Base-by-base conservation (phyloP, 306 rosid species). In the Cucumis cinereus region DNA sequence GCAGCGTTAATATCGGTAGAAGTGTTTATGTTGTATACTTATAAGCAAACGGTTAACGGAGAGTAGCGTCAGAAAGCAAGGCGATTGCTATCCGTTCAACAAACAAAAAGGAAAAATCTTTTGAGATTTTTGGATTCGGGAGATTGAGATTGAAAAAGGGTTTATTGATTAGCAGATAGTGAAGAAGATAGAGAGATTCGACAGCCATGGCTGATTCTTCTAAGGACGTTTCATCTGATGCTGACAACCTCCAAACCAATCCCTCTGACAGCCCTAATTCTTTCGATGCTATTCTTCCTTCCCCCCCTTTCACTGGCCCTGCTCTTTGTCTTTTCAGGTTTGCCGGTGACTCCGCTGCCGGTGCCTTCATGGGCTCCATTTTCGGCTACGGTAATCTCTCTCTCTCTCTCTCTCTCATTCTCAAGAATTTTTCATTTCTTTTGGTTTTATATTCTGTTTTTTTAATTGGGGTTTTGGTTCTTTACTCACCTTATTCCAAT, bases 331-430 rank as follows among this genome's bases (percentile, higher is more conserved):
- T 94, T 43, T 41, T 85, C 77, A 77, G 93, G 76, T 92, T 90
- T 78, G 95, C 86, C 56, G 87, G 90, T 2, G 93, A 94, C 84
- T 92, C 96, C 40, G 86, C 85, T 63, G 89, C 85, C 53, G 97
- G 99, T 20, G 99, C 95, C 59, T 79, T 94, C 83, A 94, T 94
- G 97, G 99, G 99, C 81, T 90, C 95, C 85, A 77, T 94, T 64
- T 94, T 94, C 49, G 99, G 99, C 83, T 94, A 90, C 49, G 99
- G 99, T 30, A 30, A 30, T 94, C 6, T 36, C 72, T 53, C 69
- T 55, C 74, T 28, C 45, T 19, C 41, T 36, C 57, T 63, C 47
- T 64, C 28, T n/a, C n/a, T n/a, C n/a, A n/a, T 75, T 64, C 28
- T 75, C 49, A 0, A 10, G 0, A 3, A 1, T 10, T 1, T 19